Conservation (phyloP, 352 stramenopile genomes). For the Thalassiosira livingstoniorum region DNA sequence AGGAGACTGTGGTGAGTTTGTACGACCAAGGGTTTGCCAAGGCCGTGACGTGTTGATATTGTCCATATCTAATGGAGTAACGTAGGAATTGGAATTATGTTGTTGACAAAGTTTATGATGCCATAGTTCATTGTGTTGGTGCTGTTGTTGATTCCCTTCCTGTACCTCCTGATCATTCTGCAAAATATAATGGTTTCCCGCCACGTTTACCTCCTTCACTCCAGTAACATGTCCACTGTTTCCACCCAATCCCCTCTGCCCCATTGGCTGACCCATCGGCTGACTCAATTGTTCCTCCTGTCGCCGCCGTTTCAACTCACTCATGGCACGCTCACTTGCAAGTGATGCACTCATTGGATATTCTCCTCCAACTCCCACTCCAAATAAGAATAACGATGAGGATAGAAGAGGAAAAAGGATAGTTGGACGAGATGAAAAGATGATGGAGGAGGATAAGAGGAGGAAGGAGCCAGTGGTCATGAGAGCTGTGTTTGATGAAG, state of each 20-base stretch:
- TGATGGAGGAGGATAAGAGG: conserved; percentile 34
- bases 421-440: conserved; percentile 33
- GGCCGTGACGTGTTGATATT: too few species aligned
- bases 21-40: too few species aligned
- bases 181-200: too few species aligned
- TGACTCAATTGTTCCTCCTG: too few species aligned
- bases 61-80: too few species aligned
- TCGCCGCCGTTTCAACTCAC: conserved; percentile 24
- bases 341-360: conserved; percentile 69
- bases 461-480: conserved; percentile 54
- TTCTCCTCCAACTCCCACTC: conserved; percentile 78
- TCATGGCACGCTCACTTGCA: conserved; percentile 70
- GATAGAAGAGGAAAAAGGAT: conserved; percentile 57
- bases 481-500: conserved; percentile 25
- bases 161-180: too few species aligned
- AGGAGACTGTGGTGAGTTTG: too few species aligned
- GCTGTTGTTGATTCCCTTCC: too few species aligned
- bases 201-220: background rate
- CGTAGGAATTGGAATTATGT: too few species aligned
- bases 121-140: too few species aligned
- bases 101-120: too few species aligned
- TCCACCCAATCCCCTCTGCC: background rate
- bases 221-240: background rate
- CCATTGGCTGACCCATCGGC: background rate
- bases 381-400: conserved; percentile 73